Percentiles rank a stretch among this genome's conserved stretches.
These are phyloP conservation scores for Phytophthora agathidicida DNA, from an alignment of 352 stramenopile species.

Conservation along the genomic window DNA sequence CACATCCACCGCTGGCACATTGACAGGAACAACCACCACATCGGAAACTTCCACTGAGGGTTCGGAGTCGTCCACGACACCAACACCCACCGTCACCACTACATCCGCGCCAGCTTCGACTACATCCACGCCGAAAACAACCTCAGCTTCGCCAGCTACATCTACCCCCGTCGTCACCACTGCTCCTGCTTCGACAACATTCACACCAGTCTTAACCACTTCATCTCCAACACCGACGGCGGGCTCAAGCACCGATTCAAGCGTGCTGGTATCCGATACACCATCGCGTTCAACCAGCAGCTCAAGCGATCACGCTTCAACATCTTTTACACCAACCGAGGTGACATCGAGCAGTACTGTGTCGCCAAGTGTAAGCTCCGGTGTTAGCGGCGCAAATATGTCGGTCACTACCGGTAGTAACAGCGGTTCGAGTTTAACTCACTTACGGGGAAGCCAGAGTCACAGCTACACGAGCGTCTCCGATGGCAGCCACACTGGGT, in stretches of 20 bases:
- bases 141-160: background rate
- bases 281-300: background rate
- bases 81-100: background rate
- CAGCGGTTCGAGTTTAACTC: slow-evolving; percentile 2
- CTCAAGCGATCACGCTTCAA: background rate
- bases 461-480: slow-evolving; percentile 4
- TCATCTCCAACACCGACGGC: background rate
- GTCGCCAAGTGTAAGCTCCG: background rate
- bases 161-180: background rate
- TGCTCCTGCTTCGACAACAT: background rate
- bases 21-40: slow-evolving; percentile 14
- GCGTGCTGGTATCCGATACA: background rate
- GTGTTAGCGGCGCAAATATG: background rate
- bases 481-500: slow-evolving; percentile 1
- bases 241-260: background rate
- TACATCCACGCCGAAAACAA: slow-evolving; percentile 3
- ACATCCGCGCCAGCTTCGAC: slow-evolving; percentile 11
- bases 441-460: background rate
- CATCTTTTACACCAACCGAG: background rate
- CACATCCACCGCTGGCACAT: slow-evolving; percentile 6
- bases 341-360: background rate
- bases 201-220: slow-evolving; percentile 2
- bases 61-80: background rate
- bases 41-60: background rate
- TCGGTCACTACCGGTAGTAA: background rate